A percentile compares a stretch with the other conserved stretches of the same genome.
phyloP scores from a whole-genome alignment of 1,284 basidiomycete genomes.

The Meira nashicola region DNA sequence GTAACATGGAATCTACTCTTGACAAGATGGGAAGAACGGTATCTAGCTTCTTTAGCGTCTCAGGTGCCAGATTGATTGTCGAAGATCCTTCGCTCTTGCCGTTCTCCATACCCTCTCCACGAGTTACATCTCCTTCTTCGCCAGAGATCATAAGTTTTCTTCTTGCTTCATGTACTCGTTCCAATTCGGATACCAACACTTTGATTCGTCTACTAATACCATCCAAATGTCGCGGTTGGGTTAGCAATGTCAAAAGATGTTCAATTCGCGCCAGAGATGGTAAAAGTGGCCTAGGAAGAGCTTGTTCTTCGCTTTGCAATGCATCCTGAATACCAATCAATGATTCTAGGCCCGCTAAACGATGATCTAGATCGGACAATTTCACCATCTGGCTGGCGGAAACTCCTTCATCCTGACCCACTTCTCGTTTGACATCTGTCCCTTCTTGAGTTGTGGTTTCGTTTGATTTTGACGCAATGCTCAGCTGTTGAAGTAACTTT shows the following conservation, averaged over 20 bases:
- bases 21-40: conserved; percentile 67
- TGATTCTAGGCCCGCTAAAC: conserved; percentile 27
- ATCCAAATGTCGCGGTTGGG: conserved; percentile 92
- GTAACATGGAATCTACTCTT: conserved; percentile 77
- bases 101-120: background rate
- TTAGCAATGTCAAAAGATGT: conserved; percentile 76
- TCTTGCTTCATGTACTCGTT: conserved; percentile 66
- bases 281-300: conserved; percentile 71
- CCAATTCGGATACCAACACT: conserved; percentile 83
- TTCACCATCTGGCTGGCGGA: conserved; percentile 4
- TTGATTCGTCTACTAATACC: conserved; percentile 92
- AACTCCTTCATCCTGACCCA: background rate
- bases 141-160: conserved; percentile 49
- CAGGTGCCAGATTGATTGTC: conserved; percentile 16
- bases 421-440: conserved; percentile 47
- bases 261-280: conserved; percentile 76
- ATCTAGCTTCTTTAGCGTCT: conserved; percentile 23
- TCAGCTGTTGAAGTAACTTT: conserved; percentile 63
- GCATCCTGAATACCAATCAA: conserved; percentile 27
- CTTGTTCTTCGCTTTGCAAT: conserved; percentile 27
- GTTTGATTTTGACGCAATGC: conserved; percentile 54
- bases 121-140: background rate
- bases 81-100: background rate
- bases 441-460: conserved; percentile 53
- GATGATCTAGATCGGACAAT: conserved; percentile 20